Conservation (phyloP, 2,329 filamentous ascomycete genomes). For the Kalmusia sp. region DNA sequence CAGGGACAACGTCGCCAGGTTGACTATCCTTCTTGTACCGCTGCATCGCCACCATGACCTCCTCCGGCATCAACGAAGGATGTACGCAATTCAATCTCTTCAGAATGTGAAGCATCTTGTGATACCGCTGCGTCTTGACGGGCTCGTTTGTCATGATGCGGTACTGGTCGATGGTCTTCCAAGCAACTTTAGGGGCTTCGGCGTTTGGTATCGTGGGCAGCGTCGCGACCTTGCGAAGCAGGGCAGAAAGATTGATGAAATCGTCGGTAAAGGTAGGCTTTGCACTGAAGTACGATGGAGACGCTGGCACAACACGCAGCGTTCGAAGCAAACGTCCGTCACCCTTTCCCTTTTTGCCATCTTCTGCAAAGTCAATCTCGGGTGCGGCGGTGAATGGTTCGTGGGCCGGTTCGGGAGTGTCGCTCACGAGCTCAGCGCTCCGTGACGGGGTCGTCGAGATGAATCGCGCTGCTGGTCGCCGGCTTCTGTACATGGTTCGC, state of each 20-base stretch:
- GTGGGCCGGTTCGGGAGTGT: constrained; percentile 11
- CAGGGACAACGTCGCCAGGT: constrained; percentile 69
- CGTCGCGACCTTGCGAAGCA: constrained; percentile 74
- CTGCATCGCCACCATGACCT: constrained; percentile 69
- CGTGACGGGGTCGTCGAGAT: constrained; percentile 41
- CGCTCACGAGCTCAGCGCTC: constrained; percentile 30
- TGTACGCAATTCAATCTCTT: constrained; percentile 86
- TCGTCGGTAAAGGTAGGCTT: constrained; percentile 87
- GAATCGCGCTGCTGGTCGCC: constrained; percentile 33
- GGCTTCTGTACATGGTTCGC: constrained; percentile 25
- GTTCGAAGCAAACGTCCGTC: constrained; percentile 33
- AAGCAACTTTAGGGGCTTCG: constrained; percentile 76
- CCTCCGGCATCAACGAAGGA: constrained; percentile 74
- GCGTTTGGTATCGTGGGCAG: constrained; percentile 72
- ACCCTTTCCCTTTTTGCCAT: constrained; percentile 20
- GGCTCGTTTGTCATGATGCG: constrained; percentile 59
- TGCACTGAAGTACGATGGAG: constrained; percentile 93
- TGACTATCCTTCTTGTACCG: constrained; percentile 79
- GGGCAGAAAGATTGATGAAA: constrained; percentile 73
- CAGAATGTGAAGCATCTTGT: constrained; percentile 75
- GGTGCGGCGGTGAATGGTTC: constrained; percentile 52
- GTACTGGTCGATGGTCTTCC: constrained; percentile 82
- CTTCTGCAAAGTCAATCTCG: constrained; percentile 49
- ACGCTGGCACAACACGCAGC: constrained; percentile 79
- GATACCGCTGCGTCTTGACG: constrained; percentile 73